phyloP scores from a whole-genome alignment of 192 early-diverging fungal genomes.

The Neocallimastix lanati region DNA sequence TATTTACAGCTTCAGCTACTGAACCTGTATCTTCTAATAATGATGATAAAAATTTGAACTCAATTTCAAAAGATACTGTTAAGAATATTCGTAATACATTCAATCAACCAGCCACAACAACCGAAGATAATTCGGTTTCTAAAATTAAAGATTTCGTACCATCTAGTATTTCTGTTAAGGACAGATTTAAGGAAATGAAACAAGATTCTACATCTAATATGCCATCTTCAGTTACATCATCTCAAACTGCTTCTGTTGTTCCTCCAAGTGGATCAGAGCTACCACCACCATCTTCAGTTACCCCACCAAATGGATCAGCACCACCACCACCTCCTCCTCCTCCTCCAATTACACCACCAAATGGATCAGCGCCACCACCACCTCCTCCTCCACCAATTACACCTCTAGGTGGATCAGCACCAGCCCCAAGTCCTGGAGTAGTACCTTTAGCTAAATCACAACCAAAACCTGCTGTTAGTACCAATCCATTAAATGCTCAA shows the following conservation, averaged over 20 bases:
- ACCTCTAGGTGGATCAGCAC: constrained; percentile 5
- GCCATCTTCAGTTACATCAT: neutral
- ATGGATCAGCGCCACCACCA: constrained; percentile 16
- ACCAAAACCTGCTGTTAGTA: constrained; percentile 4
- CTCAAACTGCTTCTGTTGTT: too few relatives aligned
- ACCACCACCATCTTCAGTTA: constrained; percentile 5
- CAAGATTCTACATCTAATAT: neutral
- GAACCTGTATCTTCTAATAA: neutral
- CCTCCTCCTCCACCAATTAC: constrained; percentile 12
- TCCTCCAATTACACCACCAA: constrained; percentile 8
- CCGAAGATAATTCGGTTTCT: neutral
- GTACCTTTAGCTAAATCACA: constrained; percentile 14
- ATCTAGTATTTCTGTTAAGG: neutral
- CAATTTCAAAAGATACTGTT: neutral
- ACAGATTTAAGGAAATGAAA: neutral
- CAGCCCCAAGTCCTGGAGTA: constrained; percentile 20
- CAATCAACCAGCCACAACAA: neutral
- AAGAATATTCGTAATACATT: neutral
- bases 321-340: constrained; percentile 25
- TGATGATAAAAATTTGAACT: neutral
- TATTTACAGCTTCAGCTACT: neutral
- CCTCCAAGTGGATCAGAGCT: neutral
- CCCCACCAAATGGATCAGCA: constrained; percentile 3
- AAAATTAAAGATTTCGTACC: neutral
- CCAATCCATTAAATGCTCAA: neutral